These are phyloP conservation scores for Trichomonas vaginalis DNA, from an alignment of 208 protist species.

Conservation along the genomic window DNA sequence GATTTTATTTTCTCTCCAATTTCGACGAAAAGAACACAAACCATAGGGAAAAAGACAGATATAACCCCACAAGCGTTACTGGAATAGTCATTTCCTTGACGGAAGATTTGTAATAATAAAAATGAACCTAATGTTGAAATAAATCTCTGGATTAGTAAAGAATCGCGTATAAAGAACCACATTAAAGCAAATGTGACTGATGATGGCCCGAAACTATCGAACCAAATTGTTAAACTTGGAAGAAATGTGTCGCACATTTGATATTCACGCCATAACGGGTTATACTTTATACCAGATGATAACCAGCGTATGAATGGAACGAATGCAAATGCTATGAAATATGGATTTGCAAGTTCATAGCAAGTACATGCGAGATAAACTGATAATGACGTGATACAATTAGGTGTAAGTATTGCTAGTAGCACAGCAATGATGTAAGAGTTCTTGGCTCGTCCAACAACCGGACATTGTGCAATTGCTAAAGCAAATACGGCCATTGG, in stretches of 20 bases:
- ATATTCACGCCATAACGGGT: conserved; percentile 8
- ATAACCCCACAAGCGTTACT: neutral
- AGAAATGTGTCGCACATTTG: neutral
- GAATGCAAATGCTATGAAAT: neutral
- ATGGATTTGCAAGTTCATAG: neutral
- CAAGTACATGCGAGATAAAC: neutral
- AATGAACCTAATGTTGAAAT: neutral
- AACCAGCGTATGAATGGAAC: neutral
- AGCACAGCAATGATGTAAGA: neutral
- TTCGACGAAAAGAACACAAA: neutral
- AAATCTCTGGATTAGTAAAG: neutral
- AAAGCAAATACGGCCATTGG: neutral
- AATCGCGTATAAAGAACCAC: neutral
- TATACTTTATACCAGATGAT: neutral
- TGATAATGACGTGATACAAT: neutral
- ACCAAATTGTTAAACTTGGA: neutral
- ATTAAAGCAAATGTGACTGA: neutral
- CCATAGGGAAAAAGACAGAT: neutral
- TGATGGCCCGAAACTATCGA: neutral
- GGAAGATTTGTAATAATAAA: neutral
- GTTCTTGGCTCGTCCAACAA: neutral
- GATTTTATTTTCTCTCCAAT: neutral
- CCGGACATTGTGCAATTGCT: neutral
- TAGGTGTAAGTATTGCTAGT: neutral
- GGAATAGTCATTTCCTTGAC: neutral